These are phyloP conservation scores for Graphilbum sp. DNA, from an alignment of 2,329 filamentous ascomycete species.

Conservation along the genomic window DNA sequence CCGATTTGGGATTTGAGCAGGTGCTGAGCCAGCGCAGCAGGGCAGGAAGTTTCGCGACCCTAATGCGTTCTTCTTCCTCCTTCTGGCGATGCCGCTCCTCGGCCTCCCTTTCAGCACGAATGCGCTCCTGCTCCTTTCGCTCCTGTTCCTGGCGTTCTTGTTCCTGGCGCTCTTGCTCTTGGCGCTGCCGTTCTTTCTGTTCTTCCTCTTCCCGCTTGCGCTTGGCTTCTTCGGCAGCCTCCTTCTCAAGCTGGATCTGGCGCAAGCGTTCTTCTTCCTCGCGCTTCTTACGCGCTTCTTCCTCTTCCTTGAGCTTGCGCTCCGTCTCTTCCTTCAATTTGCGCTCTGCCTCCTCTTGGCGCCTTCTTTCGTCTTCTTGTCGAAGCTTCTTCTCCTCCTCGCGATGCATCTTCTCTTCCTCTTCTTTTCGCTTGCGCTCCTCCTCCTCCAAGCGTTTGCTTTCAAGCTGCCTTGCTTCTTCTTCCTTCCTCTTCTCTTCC, in stretches of 20 bases:
- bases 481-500: conserved; percentile 16
- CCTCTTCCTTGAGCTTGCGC: conserved; percentile 16
- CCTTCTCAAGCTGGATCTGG: conserved; percentile 27
- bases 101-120: conserved; percentile 24
- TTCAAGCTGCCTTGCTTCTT: conserved; percentile 17
- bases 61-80: conserved; percentile 36
- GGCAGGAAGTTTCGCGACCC: conserved; percentile 40
- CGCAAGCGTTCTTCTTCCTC: conserved; percentile 30
- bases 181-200: conserved; percentile 15
- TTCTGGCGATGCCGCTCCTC: conserved; percentile 27
- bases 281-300: conserved; percentile 16
- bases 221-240: conserved; percentile 31
- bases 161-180: conserved; percentile 26
- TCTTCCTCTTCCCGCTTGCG: conserved; percentile 35
- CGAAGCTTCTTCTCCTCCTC: conserved; percentile 16
- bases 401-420: conserved; percentile 14
- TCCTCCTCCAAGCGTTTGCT: conserved; percentile 17
- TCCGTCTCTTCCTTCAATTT: conserved; percentile 15
- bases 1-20: conserved; percentile 32
- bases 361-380: conserved; percentile 15
- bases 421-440: conserved; percentile 14
- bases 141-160: conserved; percentile 35
- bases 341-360: conserved; percentile 14
- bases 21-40: conserved; percentile 44
- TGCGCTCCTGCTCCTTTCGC: conserved; percentile 19